Evolutionary conservation across 441 rosid genomes (phyloP).

Genomic region (Hypseocharis bilobata): DNA sequence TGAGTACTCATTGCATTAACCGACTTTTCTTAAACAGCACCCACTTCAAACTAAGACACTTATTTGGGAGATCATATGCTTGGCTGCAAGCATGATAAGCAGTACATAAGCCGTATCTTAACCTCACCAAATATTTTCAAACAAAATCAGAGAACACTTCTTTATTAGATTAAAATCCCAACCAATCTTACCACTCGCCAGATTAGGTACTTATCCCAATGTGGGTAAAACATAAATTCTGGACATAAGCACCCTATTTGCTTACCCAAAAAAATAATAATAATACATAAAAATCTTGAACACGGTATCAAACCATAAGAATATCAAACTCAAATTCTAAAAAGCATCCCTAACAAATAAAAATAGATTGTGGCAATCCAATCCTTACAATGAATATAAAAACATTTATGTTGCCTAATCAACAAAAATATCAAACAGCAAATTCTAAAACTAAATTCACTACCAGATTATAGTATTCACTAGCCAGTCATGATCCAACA

Average conservation of each 20-base stretch:
- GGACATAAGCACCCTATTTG: background rate
- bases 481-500: conserved; percentile 10
- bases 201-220: too few relatives aligned
- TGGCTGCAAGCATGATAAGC: too few relatives aligned
- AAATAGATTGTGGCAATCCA: background rate
- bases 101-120: too few relatives aligned
- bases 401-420: background rate
- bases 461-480: background rate
- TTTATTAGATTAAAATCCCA: too few relatives aligned
- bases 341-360: conserved; percentile 7
- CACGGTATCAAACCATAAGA: background rate
- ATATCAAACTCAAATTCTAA: background rate
- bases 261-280: background rate
- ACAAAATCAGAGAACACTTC: too few relatives aligned
- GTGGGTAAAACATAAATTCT: too few relatives aligned
- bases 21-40: too few relatives aligned
- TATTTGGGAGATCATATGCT: too few relatives aligned
- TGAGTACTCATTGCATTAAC: too few relatives aligned
- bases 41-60: too few relatives aligned
- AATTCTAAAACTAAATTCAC: background rate
- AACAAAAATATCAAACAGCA: background rate
- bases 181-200: background rate
- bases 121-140: too few relatives aligned
- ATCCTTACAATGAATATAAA: background rate
- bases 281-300: background rate